Conservation (phyloP, 1,284 basidiomycete species). For the Trametes sp. region DNA sequence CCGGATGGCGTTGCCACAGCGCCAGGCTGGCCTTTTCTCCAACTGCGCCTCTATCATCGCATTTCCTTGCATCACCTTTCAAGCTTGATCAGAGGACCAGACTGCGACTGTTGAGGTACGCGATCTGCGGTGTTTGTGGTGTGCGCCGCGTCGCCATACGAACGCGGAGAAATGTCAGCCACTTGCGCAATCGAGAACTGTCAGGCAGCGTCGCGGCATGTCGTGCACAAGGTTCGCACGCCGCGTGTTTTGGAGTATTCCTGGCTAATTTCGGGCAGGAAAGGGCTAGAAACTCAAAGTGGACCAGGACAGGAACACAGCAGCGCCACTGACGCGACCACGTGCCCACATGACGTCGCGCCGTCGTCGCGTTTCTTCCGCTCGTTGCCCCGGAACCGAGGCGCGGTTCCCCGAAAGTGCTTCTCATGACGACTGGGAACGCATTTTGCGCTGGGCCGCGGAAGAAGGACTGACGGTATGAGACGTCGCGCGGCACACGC, state of each 20-base stretch:
- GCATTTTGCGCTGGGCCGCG: no score
- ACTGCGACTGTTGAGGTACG: background rate
- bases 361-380: background rate
- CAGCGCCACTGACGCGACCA: conserved; percentile 17
- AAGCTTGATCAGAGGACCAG: no score
- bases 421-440: background rate
- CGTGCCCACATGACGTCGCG: conserved; percentile 19
- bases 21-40: no score
- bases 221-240: background rate
- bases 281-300: background rate
- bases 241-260: conserved; percentile 10
- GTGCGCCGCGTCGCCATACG: conserved; percentile 15
- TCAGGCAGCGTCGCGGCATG: background rate
- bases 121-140: background rate
- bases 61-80: no score
- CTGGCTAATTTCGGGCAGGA: background rate
- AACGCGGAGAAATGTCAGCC: conserved; percentile 11
- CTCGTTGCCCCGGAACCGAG: background rate
- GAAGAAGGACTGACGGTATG: background rate
- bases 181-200: conserved; percentile 8
- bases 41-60: no score
- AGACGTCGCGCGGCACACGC: background rate
- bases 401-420: background rate
- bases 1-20: no score
- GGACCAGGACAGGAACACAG: background rate